Base-by-base conservation (phyloP, 108 stramenopile species). In the Ochromonas danica region DNA sequence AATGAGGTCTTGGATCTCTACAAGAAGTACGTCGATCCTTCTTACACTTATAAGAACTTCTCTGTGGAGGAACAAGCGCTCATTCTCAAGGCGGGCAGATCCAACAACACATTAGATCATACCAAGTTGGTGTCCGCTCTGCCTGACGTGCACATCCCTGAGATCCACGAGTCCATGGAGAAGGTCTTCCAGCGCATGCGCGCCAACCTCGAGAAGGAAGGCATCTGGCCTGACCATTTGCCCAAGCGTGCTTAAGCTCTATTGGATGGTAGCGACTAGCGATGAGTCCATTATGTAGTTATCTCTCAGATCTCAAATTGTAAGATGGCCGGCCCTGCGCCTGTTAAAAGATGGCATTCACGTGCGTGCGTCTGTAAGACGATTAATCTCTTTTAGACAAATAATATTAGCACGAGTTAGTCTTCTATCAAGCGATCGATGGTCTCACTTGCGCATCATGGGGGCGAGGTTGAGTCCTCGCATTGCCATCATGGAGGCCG, bases 31-130 rank as follows among this genome's bases (percentile, higher is more conserved):
- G 94, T 99, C 81, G 98, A 99, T 79, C 95, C 96, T 0, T 83
- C 89, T 17, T 99, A 94, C 91, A 91, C 89, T 25, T 99, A 96
- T 94, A 86, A 83, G 45, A 97, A 98, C 87, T 99, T 99, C 84
- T 90, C 94, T 43, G 62, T 93, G 25, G 85, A 87, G 74, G 86
- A 87, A 62, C 86, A 87, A 62, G 78, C 80, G 72, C 78, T 82
- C 78, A 91, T 97, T 61, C 90, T 99, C 85, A 94, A 94, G 81
- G 97, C 97, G 35, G 89, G 89, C 10, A 87, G 98, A 39, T 97
- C 96, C 38, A 99, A 99, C 93, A 99, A 98, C 83, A 93, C 93
- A 79, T 90, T 99, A 78, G 95, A 96, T 84, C 88, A 93, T 70
- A 94, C 93, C 71, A 97, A 99, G 89, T 89, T 99, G 61, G 86